phyloP scores from a whole-genome alignment of 805 yeast species.

The Yarrowia phangngaensis region DNA sequence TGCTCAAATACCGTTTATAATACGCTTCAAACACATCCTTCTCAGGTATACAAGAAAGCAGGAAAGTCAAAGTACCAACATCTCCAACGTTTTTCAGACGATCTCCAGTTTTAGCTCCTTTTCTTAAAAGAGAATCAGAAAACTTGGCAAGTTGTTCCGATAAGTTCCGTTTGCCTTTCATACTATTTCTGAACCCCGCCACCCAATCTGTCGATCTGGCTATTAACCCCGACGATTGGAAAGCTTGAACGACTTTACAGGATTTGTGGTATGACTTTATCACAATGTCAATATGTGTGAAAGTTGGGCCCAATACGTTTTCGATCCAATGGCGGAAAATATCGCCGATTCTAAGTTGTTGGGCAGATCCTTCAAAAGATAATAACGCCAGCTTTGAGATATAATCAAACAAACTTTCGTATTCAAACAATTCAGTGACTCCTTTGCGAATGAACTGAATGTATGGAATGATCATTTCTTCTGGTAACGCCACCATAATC shows the following conservation, averaged over 20 bases:
- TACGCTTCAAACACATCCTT: slow-evolving; percentile 91
- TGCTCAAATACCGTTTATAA: slow-evolving; percentile 82
- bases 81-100: background rate
- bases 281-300: background rate
- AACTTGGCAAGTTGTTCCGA: slow-evolving; percentile 37
- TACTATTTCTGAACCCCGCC: slow-evolving; percentile 13
- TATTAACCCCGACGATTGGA: background rate
- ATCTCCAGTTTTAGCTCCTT: slow-evolving; percentile 30
- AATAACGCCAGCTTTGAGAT: background rate
- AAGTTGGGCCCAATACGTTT: slow-evolving; percentile 6
- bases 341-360: slow-evolving; percentile 12
- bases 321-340: slow-evolving; percentile 19
- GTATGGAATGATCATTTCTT: slow-evolving; percentile 14
- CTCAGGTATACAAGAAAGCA: slow-evolving; percentile 81
- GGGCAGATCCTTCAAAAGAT: slow-evolving; percentile 1
- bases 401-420: background rate
- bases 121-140: slow-evolving; percentile 35
- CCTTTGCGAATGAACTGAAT: background rate
- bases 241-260: background rate
- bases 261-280: slow-evolving; percentile 6
- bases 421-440: slow-evolving; percentile 9
- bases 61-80: slow-evolving; percentile 50
- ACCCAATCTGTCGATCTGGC: slow-evolving; percentile 3
- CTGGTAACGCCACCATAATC: slow-evolving; percentile 3
- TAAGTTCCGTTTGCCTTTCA: slow-evolving; percentile 27